A percentile compares a stretch with the other conserved stretches of the same genome.
Conservation (phyloP, 129 eudicot species). For the Lactuca sativa region DNA sequence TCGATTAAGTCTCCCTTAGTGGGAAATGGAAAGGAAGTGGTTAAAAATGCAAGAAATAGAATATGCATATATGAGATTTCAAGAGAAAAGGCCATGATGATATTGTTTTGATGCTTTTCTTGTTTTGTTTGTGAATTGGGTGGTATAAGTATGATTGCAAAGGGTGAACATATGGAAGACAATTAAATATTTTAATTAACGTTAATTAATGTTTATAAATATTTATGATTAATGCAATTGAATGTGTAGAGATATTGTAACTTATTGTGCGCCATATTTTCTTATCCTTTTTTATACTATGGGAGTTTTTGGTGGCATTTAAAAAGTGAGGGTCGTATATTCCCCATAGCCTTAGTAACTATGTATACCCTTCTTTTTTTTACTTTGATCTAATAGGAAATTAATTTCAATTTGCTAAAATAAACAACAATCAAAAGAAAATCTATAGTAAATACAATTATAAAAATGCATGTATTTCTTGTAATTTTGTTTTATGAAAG, state of each 20-base stretch:
- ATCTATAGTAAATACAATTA: too few species aligned
- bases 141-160: background rate
- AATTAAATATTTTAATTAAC: background rate
- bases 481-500: too few species aligned
- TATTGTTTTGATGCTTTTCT: background rate
- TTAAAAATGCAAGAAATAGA: conserved; percentile 10
- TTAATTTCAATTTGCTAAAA: too few species aligned
- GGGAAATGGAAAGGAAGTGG: conserved; percentile 4
- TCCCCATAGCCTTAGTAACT: background rate
- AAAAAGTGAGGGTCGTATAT: too few species aligned
- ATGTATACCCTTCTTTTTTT: background rate
- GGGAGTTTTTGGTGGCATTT: too few species aligned
- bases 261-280: background rate
- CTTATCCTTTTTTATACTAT: background rate
- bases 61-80: conserved; percentile 1
- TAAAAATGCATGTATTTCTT: too few species aligned
- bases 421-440: background rate
- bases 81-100: conserved; percentile 16
- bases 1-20: conserved; percentile 14
- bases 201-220: background rate
- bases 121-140: background rate
- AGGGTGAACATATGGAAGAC: background rate
- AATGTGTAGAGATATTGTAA: background rate
- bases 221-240: background rate
- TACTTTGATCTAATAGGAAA: too few species aligned